Evolutionary conservation across 106 monocot species (phyloP), one percentile per base, ranked within the genome.

Genomic region (Chionographis japonica): DNA sequence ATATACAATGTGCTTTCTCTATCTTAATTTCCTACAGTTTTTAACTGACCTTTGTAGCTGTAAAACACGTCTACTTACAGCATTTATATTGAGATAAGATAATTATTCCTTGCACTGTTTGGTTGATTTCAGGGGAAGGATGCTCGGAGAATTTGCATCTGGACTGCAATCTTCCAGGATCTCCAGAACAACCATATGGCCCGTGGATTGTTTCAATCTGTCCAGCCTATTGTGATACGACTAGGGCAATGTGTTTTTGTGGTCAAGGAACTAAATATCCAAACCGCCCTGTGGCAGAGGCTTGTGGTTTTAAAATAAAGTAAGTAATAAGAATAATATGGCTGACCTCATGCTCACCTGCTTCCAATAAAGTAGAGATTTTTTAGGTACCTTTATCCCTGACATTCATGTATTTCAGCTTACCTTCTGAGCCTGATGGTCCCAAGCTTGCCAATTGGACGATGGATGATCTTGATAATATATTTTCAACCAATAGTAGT

Each of bases 181-280:
- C 84, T 27, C 75, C 74, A 42, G 72, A 75, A 17, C 8, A 42
- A 37, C 91, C 95, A 53, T 84, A 71, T 69, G 91, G 95, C 18
- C 67, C 42, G 20, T 88, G 86, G 88, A 40, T 89, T 54, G 86
- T 86, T 73, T 95, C 95, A 42, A 86, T 86, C 38, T 95, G 95
- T 68, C 49, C 89, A 56, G 91, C 81, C 12, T 68, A 86, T 66
- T 97, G 97, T 79, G 97, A 97, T 67, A 97, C 70, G 55, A 84
- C 84, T 37, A 84, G 86, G 74, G 95, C 88, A 70, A 89, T 89
- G 88, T 95, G 95, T 67, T 97, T 97, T 56, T 97, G 95, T 70
- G 92, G 95, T 49, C 55, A 82, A 68, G 89, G 86, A 75, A 86
- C 89, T 35, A 79, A 79, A 54, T 97, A 97, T 74, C 95, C 95